Base-by-base conservation (phyloP, 345 rosid species). In the Microcos paniculata region DNA sequence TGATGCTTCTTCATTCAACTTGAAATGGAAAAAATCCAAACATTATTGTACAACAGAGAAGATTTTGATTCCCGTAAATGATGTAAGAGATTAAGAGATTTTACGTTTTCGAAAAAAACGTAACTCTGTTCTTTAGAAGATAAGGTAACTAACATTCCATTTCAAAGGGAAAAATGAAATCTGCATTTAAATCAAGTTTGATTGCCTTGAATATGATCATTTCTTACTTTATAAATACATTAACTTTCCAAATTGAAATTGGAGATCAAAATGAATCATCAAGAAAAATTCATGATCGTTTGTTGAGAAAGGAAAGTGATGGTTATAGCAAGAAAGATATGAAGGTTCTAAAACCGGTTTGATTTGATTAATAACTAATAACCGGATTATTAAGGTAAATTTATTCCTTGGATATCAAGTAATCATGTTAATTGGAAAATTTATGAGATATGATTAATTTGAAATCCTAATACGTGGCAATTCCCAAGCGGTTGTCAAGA, bases 131-230 rank as follows among this genome's bases (percentile, higher is more conserved):
- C 30, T 1, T 12, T 4, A 8, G 62, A 26, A 35, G 28, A 63
- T 38, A 63, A 38, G 48, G 46, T 38, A 63, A 38, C 48, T 40
- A 45, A 63, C 23, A 33, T 35, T 21, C 46, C 45, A 62, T 35
- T 62, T 31, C 21, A 7, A 61, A 4, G 9, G 9, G 1, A 1
- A 56, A 16, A 30, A 57, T 3, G 0, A 12, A 4, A 26, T 16
- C 16, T 19, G 3, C 40, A 31, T 18, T 10, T 19, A 62, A 35
- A 62, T 19, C 4, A 45, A 52, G 15, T 24, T 46, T 14, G 71
- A 28, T 68, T 68, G 72, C 24, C 57, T 48, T 68, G 57, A 48
- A 48, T 48, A 28, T 68, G 21, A 48, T 68, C n/a, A 46, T 31
- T 46, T 28, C 3, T 26, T n/a, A 13, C 5, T 15, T 35, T 8